A percentile compares a stretch with the other conserved stretches of the same genome.
These are phyloP conservation scores for Chlamydomonas sp. DNA, from an alignment of 139 green algal genomes.

Conservation along the genomic window DNA sequence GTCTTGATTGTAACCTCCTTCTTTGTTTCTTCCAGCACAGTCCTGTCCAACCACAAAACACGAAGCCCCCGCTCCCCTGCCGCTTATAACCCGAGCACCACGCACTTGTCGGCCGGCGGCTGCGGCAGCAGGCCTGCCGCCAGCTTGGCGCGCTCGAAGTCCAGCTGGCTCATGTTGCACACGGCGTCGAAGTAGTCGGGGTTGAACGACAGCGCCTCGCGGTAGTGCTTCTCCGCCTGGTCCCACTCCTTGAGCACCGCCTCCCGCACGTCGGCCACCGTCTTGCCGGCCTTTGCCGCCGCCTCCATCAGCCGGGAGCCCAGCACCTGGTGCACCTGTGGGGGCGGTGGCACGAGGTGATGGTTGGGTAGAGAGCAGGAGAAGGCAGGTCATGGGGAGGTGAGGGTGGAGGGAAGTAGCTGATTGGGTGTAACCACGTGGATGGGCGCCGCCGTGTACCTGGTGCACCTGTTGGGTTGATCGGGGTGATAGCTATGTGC, in stretches of 20 bases:
- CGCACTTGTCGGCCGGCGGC: neutral
- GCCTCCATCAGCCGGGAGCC: conserved; percentile 18
- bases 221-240: conserved; percentile 35
- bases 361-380: neutral
- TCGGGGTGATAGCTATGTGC: neutral
- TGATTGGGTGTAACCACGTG: neutral
- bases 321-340: conserved; percentile 31
- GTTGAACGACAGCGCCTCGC: conserved; percentile 38
- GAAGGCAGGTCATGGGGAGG: neutral
- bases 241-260: conserved; percentile 42
- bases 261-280: conserved; percentile 13
- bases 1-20: no score
- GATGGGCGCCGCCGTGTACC: neutral
- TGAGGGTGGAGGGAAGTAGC: neutral
- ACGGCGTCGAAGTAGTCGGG: conserved; percentile 19
- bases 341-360: neutral
- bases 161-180: conserved; percentile 33
- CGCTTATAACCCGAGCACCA: neutral
- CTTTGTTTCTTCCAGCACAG: no score
- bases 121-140: conserved; percentile 21
- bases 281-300: conserved; percentile 30
- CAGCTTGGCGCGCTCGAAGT: conserved; percentile 34
- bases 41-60: conserved; percentile 7
- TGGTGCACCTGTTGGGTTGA: neutral
- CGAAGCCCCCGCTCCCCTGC: neutral